Base-by-base conservation (phyloP, 2,329 filamentous ascomycete species). In the Aureobasidium sp. region DNA sequence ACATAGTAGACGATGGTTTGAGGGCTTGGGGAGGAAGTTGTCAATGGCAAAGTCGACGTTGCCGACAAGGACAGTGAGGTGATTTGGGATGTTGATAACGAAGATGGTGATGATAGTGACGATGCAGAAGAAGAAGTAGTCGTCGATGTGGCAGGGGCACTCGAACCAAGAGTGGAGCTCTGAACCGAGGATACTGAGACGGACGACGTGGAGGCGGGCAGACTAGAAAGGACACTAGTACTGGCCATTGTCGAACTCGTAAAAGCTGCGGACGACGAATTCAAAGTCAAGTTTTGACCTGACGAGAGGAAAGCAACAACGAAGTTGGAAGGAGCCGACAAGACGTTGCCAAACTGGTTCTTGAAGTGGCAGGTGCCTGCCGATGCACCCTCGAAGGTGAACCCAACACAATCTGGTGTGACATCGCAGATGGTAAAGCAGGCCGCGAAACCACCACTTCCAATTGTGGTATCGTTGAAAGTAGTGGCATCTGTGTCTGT, bases 341-440 rank as follows among this genome's bases (percentile, higher is more conserved):
- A 27, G 14, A 39, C 48, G 7, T 14, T n/a, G 4, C 60, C 60
- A 17, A 33, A 27, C 19, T 35, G 15, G 5, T 58, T 60, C 48
- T 65, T 65, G 62, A 65, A 61, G 37, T 64, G 60, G 35, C 64
- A 65, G 9, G 60, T 62, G 14, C 62, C 64, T 22, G 50, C 54
- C 29, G 61, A 53, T 19, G 42, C 39, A n/a, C 63, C 63, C 12
- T 60, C 63, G n/a, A 61, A 64, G 1, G 57, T 63, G 40, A 64
- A 64, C 4, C 49, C 62, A 5, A 56, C 56, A 48, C 66, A 67
- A 5, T 42, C 62, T 11, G 52, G 35, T 4, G 53, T 62, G 49
- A 56, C 60, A 58, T 67, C 66, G 39, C 66, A 67, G 9, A 57
- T 54, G n/a, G 45, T 57, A 49, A 67, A 62, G 47, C 66, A 67